Conservation (phyloP, 1,284 basidiomycete species). For the Waitea zeae region DNA sequence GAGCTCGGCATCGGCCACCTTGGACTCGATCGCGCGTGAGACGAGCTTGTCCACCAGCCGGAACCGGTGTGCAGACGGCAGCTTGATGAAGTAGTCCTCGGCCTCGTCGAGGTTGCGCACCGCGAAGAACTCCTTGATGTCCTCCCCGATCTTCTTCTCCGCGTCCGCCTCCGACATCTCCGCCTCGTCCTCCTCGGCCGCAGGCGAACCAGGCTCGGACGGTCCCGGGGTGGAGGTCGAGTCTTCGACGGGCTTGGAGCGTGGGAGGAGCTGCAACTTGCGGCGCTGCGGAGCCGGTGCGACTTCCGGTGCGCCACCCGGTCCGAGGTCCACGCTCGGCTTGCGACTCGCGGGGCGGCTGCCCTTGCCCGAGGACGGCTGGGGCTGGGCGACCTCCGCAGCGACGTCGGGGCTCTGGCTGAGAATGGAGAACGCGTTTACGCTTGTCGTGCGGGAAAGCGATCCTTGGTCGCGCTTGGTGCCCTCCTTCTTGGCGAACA, state of each 20-base stretch:
- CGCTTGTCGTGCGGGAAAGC: constrained; percentile 63
- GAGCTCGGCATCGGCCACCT: constrained; percentile 69
- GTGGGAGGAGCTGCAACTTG: constrained; percentile 52
- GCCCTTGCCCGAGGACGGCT: no score
- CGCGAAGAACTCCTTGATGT: constrained; percentile 62
- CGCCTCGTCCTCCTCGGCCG: constrained; percentile 23
- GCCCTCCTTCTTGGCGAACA: constrained; percentile 52
- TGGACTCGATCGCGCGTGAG: constrained; percentile 59
- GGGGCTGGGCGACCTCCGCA: constrained; percentile 28
- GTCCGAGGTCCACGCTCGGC: constrained; percentile 28
- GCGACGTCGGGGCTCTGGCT: constrained; percentile 35
- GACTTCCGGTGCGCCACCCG: constrained; percentile 15
- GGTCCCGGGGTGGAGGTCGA: constrained; percentile 30
- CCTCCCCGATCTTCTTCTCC: constrained; percentile 65
- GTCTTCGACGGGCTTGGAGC: constrained; percentile 30
- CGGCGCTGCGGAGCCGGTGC: constrained; percentile 37
- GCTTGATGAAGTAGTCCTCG: constrained; percentile 63
- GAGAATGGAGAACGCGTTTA: constrained; percentile 81
- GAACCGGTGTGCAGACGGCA: constrained; percentile 47
- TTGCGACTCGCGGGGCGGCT: constrained; percentile 31
- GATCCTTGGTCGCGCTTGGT: constrained; percentile 45
- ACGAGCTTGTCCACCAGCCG: constrained; percentile 62
- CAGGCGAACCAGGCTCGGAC: constrained; percentile 34
- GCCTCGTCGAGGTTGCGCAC: constrained; percentile 75
- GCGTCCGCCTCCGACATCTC: constrained; percentile 56